Evolutionary conservation across 768 basidiomycete genomes (phyloP).

Genomic region (Galerina marginata): DNA sequence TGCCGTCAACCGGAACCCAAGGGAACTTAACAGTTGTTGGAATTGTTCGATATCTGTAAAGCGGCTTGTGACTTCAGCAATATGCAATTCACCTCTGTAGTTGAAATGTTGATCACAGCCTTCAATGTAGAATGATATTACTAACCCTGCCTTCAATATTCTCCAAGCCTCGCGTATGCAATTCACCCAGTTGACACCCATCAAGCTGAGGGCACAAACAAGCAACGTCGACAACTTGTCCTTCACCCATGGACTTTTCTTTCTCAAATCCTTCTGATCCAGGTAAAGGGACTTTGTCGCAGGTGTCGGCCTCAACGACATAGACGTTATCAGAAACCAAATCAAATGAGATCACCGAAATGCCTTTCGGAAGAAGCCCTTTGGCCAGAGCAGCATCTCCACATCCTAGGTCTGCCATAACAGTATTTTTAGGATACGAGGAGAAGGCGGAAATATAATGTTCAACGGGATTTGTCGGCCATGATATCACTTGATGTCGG

Average conservation of each 20-base stretch:
- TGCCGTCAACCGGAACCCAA: conserved; percentile 75
- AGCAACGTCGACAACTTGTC: conserved; percentile 88
- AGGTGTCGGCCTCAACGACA: conserved; percentile 92
- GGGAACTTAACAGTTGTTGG: conserved; percentile 57
- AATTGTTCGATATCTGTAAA: conserved; percentile 76
- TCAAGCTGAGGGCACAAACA: conserved; percentile 93
- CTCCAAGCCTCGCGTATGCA: conserved; percentile 91
- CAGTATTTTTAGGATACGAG: conserved; percentile 63
- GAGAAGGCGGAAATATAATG: conserved; percentile 74
- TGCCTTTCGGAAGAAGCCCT: conserved; percentile 69
- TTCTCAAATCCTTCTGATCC: conserved; percentile 63
- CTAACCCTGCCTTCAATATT: conserved; percentile 82
- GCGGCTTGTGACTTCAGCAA: conserved; percentile 90
- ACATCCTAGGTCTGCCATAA: conserved; percentile 94
- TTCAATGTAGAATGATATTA: conserved; percentile 18
- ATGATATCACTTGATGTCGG: conserved; percentile 86
- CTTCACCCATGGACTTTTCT: conserved; percentile 54
- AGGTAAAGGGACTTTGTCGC: conserved; percentile 79
- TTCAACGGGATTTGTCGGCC: conserved; percentile 94
- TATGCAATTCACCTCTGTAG: conserved; percentile 72
- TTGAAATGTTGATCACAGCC: conserved; percentile 42
- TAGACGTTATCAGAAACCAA: conserved; percentile 74
- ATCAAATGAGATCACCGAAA: conserved; percentile 80
- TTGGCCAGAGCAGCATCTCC: conserved; percentile 91
- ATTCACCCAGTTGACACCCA: conserved; percentile 96